Conservation (phyloP, 768 basidiomycete genomes). For the Panus rudis region DNA sequence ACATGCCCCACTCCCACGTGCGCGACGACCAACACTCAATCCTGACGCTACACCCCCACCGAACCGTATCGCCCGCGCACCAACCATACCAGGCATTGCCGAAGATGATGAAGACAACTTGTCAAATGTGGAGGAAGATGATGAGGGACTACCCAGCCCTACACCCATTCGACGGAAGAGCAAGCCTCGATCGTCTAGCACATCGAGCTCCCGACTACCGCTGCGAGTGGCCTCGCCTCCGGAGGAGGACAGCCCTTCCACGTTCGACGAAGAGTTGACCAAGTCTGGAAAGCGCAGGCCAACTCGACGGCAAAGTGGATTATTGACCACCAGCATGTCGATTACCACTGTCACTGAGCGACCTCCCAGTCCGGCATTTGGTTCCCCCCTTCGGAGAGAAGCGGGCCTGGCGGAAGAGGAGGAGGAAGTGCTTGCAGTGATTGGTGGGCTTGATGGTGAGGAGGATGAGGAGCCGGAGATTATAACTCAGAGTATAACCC, state of each 20-base stretch:
- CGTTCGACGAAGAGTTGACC: conserved; percentile 25
- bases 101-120: conserved; percentile 58
- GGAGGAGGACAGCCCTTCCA: conserved; percentile 14
- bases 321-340: conserved; percentile 36
- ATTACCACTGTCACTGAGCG: conserved; percentile 30
- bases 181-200: conserved; percentile 40
- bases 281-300: conserved; percentile 28
- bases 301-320: conserved; percentile 42
- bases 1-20: conserved; percentile 41
- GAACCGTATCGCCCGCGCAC: conserved; percentile 56
- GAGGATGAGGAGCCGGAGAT: conserved; percentile 29
- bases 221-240: conserved; percentile 27
- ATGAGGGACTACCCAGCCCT: conserved; percentile 26
- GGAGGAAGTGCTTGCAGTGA: conserved; percentile 34
- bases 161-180: conserved; percentile 23
- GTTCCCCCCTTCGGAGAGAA: conserved; percentile 49
- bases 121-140: conserved; percentile 31
- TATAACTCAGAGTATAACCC: conserved; percentile 29
- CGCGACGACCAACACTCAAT: conserved; percentile 38
- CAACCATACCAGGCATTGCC: conserved; percentile 56
- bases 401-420: conserved; percentile 53
- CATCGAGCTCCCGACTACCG: conserved; percentile 25
- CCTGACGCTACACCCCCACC: conserved; percentile 40
- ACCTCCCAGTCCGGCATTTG: conserved; percentile 62
- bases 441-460: conserved; percentile 25